Percentiles rank a stretch among this genome's conserved stretches.
phyloP scores from a whole-genome alignment of 345 rosid genomes.

The Lepidium didymum region DNA sequence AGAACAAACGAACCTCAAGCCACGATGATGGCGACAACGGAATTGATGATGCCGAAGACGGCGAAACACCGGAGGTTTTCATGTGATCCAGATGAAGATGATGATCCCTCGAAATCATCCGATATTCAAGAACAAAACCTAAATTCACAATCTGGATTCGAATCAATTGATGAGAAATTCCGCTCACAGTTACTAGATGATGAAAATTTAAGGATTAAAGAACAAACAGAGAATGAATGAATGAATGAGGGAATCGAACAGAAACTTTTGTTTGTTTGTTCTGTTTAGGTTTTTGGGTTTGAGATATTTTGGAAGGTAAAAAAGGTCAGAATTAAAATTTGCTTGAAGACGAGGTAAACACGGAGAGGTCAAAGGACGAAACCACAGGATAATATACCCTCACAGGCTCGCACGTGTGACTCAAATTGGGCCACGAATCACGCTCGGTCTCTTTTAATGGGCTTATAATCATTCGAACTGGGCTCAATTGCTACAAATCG shows the following conservation, averaged over 20 bases:
- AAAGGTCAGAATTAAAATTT: not conserved
- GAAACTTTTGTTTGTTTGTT: not conserved
- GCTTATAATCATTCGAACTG: not conserved
- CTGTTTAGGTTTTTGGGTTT: constrained; percentile 17
- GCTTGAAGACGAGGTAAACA: constrained; percentile 19
- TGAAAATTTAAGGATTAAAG: not conserved
- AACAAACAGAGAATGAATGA: not conserved
- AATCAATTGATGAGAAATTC: not conserved
- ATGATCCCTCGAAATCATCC: constrained; percentile 28
- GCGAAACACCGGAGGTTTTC: constrained; percentile 20
- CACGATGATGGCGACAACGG: constrained; percentile 38
- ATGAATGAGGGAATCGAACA: not conserved
- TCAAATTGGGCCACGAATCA: constrained; percentile 4
- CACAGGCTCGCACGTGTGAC: constrained; percentile 13
- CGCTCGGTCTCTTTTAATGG: not conserved
- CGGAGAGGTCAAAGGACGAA: constrained; percentile 26
- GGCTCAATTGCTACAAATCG: not conserved
- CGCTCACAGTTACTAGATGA: not conserved
- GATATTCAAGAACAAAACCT: not conserved
- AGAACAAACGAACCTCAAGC: constrained; percentile 89
- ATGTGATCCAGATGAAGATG: constrained; percentile 30
- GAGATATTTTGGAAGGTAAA: constrained; percentile 14
- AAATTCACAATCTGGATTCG: not conserved
- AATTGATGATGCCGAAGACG: constrained; percentile 21
- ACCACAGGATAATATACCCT: not conserved